A percentile compares a stretch with the other conserved stretches of the same genome.
phyloP scores from a whole-genome alignment of 2,329 filamentous ascomycete genomes.

The Metarhizium rileyi region DNA sequence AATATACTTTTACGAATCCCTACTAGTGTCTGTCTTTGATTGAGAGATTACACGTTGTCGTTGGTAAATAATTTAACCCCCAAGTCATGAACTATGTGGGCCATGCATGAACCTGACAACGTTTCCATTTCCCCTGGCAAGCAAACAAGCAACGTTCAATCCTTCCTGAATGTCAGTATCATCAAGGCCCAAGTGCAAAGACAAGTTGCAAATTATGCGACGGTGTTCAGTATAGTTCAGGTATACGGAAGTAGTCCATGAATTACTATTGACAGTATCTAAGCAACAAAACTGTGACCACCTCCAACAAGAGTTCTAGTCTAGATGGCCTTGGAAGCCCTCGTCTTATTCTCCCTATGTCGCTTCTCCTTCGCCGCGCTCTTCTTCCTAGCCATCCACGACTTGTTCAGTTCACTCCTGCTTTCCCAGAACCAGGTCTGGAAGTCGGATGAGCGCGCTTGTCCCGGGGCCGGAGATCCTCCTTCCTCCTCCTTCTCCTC shows the following conservation, averaged over 20 bases:
- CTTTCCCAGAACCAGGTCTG: constrained; percentile 62
- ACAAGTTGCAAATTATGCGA: too few species aligned
- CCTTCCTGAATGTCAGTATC: too few species aligned
- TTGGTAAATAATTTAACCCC: too few species aligned
- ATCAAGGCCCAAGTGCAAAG: too few species aligned
- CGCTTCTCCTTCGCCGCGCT: constrained; percentile 55
- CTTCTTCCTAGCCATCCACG: constrained; percentile 58
- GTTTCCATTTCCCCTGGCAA: too few species aligned
- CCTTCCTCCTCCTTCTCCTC: constrained; percentile 21
- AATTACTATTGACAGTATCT: too few species aligned
- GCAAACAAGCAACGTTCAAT: too few species aligned
- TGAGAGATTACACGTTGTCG: background rate
- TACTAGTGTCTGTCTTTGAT: background rate
- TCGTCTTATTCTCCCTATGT: constrained; percentile 53
- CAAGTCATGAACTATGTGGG: too few species aligned
- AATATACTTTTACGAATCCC: background rate
- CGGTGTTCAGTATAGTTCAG: too few species aligned
- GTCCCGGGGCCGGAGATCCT: constrained; percentile 11
- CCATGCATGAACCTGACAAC: too few species aligned
- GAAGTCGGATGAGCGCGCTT: constrained; percentile 39
- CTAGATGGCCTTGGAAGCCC: constrained; percentile 32
- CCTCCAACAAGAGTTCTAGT: constrained; percentile 1
- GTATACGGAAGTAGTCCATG: too few species aligned
- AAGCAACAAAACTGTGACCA: background rate
- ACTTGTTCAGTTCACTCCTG: constrained; percentile 52